Percentiles rank a stretch among this genome's conserved stretches.
phyloP scores from a whole-genome alignment of 2,329 filamentous ascomycete species.

The Lomentospora prolificans region DNA sequence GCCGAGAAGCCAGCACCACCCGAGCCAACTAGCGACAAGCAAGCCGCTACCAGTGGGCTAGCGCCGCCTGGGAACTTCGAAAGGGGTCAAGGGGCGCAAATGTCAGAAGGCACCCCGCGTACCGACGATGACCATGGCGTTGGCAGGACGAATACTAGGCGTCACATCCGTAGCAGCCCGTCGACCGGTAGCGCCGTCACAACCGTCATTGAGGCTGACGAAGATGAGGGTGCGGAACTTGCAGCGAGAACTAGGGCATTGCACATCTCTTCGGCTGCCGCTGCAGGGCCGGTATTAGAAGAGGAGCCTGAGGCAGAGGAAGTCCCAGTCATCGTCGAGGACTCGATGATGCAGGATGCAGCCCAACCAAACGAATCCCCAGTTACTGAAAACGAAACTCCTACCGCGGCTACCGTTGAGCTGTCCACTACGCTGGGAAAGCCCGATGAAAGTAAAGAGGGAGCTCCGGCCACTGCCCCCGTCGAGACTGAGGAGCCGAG shows the following conservation, averaged over 20 bases:
- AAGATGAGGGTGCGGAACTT: conserved; percentile 15
- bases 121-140: conserved; percentile 7
- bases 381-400: background rate
- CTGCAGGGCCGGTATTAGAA: background rate
- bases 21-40: conserved; percentile 18
- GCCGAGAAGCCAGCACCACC: conserved; percentile 1
- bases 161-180: conserved; percentile 71
- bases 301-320: conserved; percentile 29
- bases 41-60: conserved; percentile 7
- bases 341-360: background rate
- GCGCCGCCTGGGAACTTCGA: conserved; percentile 17
- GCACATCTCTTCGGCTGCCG: conserved; percentile 8
- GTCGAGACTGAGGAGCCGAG: background rate
- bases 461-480: background rate
- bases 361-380: background rate
- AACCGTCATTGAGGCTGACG: conserved; percentile 51
- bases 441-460: background rate
- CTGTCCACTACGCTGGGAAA: background rate
- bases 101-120: background rate
- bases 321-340: conserved; percentile 30
- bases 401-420: background rate
- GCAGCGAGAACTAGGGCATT: conserved; percentile 15
- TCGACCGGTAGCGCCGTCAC: conserved; percentile 70
- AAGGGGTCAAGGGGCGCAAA: conserved; percentile 8
- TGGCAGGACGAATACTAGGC: conserved; percentile 60